phyloP scores from a whole-genome alignment of 208 protist species.

The Leishmania martiniquensis region DNA sequence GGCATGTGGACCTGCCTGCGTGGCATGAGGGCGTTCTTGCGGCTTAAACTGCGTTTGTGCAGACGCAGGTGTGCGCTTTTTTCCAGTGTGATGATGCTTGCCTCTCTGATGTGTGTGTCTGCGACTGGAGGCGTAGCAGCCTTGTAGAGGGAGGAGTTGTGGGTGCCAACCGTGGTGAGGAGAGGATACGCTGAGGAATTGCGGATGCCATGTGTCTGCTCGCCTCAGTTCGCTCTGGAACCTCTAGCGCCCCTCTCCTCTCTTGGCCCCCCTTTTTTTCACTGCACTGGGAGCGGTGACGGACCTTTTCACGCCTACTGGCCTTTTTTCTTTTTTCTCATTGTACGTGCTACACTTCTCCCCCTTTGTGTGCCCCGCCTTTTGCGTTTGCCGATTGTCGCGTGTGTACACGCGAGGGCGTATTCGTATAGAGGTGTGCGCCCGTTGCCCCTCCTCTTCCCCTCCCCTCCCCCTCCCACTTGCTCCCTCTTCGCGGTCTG shows the following conservation, averaged over 20 bases:
- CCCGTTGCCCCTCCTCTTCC: no score
- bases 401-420: neutral
- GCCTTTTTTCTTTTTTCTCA: neutral
- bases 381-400: neutral
- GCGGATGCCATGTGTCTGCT: neutral
- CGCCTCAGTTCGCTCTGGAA: neutral
- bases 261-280: no score
- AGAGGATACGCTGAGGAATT: neutral
- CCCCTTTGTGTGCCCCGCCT: no score
- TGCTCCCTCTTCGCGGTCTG: neutral
- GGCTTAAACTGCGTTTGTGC: no score
- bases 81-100: neutral
- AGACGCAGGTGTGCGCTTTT: neutral
- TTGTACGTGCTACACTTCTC: neutral
- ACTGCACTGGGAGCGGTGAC: no score
- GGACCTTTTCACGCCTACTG: no score
- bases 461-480: neutral
- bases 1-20: neutral
- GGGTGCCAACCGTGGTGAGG: no score
- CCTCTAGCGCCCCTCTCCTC: no score
- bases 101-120: neutral
- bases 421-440: neutral
- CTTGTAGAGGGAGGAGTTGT: neutral
- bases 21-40: neutral
- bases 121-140: neutral